Evolutionary conservation across 257 asterid genomes (phyloP), one percentile per base, ranked within the genome.

Genomic region (Gardenia jasminoides): DNA sequence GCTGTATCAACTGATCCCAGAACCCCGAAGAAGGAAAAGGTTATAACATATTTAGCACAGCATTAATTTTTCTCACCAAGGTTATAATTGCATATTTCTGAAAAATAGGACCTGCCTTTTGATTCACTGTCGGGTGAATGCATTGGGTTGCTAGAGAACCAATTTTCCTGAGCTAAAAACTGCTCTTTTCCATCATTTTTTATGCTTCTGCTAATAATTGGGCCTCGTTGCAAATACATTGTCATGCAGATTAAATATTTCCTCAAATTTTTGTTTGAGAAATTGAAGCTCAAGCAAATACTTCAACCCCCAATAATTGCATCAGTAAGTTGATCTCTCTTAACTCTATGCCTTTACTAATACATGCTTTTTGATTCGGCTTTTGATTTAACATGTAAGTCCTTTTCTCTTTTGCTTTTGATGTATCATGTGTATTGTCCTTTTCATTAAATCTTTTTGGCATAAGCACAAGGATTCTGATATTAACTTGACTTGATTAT

Each of bases 221-320:
- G 16, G 5, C 17, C 68, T 30, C 39, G 10, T 59, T 71, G 48
- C 47, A 17, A 33, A 30, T 81, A 73, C 48, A 74, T 76, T 74
- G 76, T 73, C 33, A 52, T 84, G 90, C 93, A 96, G 98, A 84
- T 93, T 52, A 88, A 85, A 81, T 76, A 44, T 65, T 88, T 96
- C 87, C 86, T 96, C 70, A 87, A 85, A n/a, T 89, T 83, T 84
- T 66, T 96, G 41, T 96, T 91, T 75, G 97, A 91, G 67, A 96
- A 89, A 76, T 88, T 95, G 92, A 95, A 91, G 97, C 94, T 96
- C 88, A 92, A 91, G 90, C 99, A 95, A 84, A 88, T 95, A 48
- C 66, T 93, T 82, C 98, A 93, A 80, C 99, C 99, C 41, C 98
- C 99, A 46, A 96, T 96, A 69, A 93, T 96, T 83, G 98, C 99